Conservation (phyloP, 1,284 basidiomycete genomes). For the Sporisorium exsertum region DNA sequence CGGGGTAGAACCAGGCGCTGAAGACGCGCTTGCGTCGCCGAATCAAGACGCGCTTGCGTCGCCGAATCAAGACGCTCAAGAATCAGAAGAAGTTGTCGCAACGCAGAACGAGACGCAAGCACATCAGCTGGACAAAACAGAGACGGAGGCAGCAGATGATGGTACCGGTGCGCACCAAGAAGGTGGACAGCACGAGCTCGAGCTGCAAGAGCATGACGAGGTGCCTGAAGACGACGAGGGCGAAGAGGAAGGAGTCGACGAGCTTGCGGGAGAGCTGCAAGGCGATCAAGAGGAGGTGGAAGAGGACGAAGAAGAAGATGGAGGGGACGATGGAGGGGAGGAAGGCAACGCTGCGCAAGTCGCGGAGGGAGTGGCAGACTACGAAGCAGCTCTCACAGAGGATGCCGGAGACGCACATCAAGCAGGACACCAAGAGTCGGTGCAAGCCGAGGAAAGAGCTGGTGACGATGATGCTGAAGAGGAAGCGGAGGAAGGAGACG, state of each 20-base stretch:
- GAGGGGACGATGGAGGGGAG: no score
- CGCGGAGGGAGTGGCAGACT: not conserved
- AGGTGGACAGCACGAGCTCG: not conserved
- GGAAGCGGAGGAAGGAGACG: not conserved
- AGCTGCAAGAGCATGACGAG: conserved; percentile 1
- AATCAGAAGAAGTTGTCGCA: not conserved
- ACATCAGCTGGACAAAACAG: not conserved
- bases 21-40: not conserved
- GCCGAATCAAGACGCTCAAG: not conserved
- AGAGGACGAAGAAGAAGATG: no score
- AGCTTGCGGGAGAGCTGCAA: conserved; percentile 8
- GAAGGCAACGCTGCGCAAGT: not conserved
- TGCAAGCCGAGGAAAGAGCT: not conserved
- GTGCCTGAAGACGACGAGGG: conserved; percentile 2
- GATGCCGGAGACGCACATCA: conserved; percentile 1
- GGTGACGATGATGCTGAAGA: conserved; percentile 1
- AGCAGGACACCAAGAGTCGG: not conserved
- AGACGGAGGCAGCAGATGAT: not conserved
- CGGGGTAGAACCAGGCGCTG: not conserved
- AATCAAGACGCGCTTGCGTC: not conserved
- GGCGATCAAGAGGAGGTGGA: conserved; percentile 1
- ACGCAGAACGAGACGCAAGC: not conserved
- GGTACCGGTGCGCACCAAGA: not conserved
- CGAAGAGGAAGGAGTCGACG: conserved; percentile 13
- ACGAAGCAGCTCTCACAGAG: not conserved